Base-by-base conservation (phyloP, 139 green algal genomes). In the Penium margaritaceum region DNA sequence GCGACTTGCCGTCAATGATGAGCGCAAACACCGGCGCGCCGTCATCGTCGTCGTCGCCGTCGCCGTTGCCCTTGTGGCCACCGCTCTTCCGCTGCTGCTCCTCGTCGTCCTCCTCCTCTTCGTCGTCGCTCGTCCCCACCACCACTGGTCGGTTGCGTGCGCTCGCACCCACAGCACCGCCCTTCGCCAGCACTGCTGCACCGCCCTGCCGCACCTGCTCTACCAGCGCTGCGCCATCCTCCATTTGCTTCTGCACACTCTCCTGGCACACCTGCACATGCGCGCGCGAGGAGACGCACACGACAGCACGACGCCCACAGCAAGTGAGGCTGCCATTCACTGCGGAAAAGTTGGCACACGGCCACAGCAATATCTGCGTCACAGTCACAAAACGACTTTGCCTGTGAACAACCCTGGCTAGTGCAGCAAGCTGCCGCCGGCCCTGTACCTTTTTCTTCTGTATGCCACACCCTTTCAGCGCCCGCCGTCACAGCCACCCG, bases 1-100 rank as follows among this genome's bases (percentile, higher is more conserved):
- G 58, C 9, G 57, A 47, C 53, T 78, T 79, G 64, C 76, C 69
- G 29, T 83, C 76, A n/a, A 83, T 78, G 7, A 83, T 38, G 14
- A 83, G 76, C 35, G 76, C 76, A 81, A 63, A 77, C 55, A 77
- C 66, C 43, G 21, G 14, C 51, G n/a, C 41, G 14, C 24, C 1
- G 1, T 30, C 58, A 21, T 19, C 33, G 3, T 39, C 30, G 3
- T 39, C 58, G 15, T 60, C 47, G 0, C 7, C 60, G 35, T 58
- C 37, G 35, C 60, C 60, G 27, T 54, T 68, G 36, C 37, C 60
- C 12, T 30, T 41, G 33, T 21, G 2, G 21, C 46, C 21, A n/a
- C 46, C 21, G 21, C 21, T 21, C 21, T n/a, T 57, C 46, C 21
- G 21, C 46, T 21, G 21, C 46, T 57, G 21, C 46, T 57, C 46